Evolutionary conservation across 352 stramenopile species (phyloP), one percentile per base, ranked within the genome.

Genomic region (Phytophthora palmivora): DNA sequence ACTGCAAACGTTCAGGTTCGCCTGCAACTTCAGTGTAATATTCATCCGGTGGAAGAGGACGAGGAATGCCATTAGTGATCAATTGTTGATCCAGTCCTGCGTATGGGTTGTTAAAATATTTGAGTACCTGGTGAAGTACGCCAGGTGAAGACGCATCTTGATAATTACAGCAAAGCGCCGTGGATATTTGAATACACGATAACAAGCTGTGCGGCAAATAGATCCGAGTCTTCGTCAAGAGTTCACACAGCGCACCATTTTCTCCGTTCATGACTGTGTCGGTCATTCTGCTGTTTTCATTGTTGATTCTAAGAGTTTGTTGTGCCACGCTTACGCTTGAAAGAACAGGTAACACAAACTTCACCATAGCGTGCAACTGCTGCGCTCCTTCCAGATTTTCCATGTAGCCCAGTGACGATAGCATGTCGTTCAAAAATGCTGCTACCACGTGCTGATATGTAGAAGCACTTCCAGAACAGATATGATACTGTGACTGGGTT

Each of bases 281-380:
- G 16, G 32, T 57, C 58, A 67, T 60, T 5, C n/a, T 48, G 30
- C 12, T 58, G 3, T 64, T 39, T 36, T 69, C 39, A 50, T 32
- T 24, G 43, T 74, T 51, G 47, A 77, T 70, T 16, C 50, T 50
- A 22, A 86, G 49, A 30, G 51, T 70, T 26, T 72, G 69, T 6
- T 76, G 50, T 1, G 80, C 76, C 34, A 91, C 76, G 1, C 49
- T 24, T 8, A 55, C 30, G n/a, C 70, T 83, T 9, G 70, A 71
- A 2, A 89, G 60, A 46, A 80, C 72, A 33, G 82, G 79, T 3
- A 76, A 47, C 9, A 89, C 70, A 22, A 91, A 80, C 41, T 83
- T 86, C 15, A 83, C 76, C 80, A 91, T 91, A 3, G 76, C 79
- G 37, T 88, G 71, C 26, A 91, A 48, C 33, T 89, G 73, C 26